phyloP scores from a whole-genome alignment of 805 yeast species.

The Teunomyces gatunensis region DNA sequence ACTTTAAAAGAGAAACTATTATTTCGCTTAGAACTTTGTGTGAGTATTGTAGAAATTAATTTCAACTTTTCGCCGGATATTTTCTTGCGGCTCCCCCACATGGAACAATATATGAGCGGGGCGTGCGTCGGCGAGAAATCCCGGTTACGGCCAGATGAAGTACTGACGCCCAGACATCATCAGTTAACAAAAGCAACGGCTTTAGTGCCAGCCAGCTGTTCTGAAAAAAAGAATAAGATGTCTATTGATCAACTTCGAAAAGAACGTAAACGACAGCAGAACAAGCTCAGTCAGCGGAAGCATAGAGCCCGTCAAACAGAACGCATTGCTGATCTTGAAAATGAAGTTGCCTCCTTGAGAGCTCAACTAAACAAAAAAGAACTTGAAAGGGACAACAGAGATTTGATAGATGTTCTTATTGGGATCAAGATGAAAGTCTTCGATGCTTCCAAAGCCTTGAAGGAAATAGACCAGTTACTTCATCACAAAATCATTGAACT shows the following conservation, averaged over 20 bases:
- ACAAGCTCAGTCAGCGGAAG: slow-evolving; percentile 1
- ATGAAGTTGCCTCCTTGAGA: not conserved
- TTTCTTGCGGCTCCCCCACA: not conserved
- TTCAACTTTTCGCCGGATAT: not conserved
- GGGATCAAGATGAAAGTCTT: not conserved
- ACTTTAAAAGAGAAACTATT: not conserved
- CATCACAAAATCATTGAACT: not conserved
- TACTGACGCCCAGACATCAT: not conserved
- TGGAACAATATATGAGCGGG: not conserved
- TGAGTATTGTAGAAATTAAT: not conserved
- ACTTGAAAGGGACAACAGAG: not conserved
- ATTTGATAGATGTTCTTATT: not conserved
- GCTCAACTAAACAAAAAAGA: not conserved
- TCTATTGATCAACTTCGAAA: not conserved
- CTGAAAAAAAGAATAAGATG: not conserved
- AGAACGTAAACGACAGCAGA: slow-evolving; percentile 4
- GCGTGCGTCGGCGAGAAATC: slow-evolving; percentile 2
- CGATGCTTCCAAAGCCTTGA: slow-evolving; percentile 2
- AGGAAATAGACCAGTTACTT: slow-evolving; percentile 1
- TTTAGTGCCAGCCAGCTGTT: not conserved
- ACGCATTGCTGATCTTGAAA: not conserved
- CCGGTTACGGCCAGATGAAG: not conserved
- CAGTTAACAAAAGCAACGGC: not conserved
- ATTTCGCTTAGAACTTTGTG: not conserved
- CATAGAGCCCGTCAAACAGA: slow-evolving; percentile 1